A percentile compares a stretch with the other conserved stretches of the same genome.
These are phyloP conservation scores for Diaporthe citrichinensis DNA, from an alignment of 2,329 filamentous ascomycete genomes.

Conservation along the genomic window DNA sequence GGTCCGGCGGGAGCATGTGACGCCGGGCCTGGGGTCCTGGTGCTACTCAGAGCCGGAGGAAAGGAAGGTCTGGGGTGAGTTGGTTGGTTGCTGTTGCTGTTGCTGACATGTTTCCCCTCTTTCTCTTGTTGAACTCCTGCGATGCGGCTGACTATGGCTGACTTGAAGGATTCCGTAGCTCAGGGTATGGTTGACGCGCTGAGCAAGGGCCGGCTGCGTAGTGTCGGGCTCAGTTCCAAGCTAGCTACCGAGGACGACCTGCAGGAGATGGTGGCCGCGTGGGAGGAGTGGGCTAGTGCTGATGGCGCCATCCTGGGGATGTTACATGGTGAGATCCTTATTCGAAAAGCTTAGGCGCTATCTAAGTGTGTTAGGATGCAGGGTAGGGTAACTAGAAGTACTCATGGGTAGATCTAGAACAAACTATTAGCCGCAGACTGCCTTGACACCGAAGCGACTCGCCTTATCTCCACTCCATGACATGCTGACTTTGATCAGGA, in stretches of 20 bases:
- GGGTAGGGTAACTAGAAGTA: conserved; percentile 1
- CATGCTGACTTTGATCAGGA: neutral
- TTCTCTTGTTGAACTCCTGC: neutral
- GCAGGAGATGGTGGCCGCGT: conserved; percentile 47
- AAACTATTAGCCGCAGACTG: neutral
- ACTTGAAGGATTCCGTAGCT: conserved; percentile 39
- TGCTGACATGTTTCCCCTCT: neutral
- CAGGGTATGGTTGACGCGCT: conserved; percentile 43
- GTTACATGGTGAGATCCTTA: conserved; percentile 47
- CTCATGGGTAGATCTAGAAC: neutral
- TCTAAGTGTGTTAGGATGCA: neutral
- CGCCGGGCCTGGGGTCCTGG: conserved; percentile 43
- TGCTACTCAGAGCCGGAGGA: conserved; percentile 43
- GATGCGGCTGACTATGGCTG: neutral
- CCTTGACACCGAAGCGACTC: neutral
- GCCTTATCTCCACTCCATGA: neutral
- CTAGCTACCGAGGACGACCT: conserved; percentile 44
- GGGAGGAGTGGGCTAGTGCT: conserved; percentile 46
- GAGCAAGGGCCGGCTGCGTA: conserved; percentile 44
- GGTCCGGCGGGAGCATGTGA: conserved; percentile 39
- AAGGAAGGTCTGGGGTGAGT: conserved; percentile 45
- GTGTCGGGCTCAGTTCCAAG: conserved; percentile 41
- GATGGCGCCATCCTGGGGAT: conserved; percentile 47
- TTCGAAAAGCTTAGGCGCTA: conserved; percentile 43
- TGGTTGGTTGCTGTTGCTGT: neutral